Evolutionary conservation across 495 filamentous ascomycete species (phyloP).

Genomic region (Penicillium macrosclerotiorum): DNA sequence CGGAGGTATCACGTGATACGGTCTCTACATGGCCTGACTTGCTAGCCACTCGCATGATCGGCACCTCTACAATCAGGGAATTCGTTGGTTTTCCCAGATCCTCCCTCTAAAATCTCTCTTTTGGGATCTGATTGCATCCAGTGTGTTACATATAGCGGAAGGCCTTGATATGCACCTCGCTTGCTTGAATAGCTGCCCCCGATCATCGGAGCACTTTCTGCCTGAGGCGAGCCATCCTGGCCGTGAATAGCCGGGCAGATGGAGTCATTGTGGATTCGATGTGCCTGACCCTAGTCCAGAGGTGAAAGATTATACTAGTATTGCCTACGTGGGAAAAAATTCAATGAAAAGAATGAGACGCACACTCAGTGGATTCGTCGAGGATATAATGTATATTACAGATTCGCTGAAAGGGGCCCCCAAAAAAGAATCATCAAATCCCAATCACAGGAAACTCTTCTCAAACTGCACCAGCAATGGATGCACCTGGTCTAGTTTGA

Average conservation of each 20-base stretch:
- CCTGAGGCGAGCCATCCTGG: conserved; percentile 6
- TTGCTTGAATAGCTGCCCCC: conserved; percentile 11
- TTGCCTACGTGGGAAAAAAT: too few species aligned
- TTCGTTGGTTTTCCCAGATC: too few species aligned
- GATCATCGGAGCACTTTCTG: conserved; percentile 18
- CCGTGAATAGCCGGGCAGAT: conserved; percentile 24
- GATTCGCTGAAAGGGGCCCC: conserved; percentile 4
- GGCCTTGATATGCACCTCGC: neutral
- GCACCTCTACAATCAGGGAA: too few species aligned
- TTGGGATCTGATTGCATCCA: neutral
- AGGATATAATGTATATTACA: conserved; percentile 5
- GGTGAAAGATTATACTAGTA: too few species aligned
- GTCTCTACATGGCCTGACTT: neutral
- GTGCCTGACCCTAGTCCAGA: neutral
- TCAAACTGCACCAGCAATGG: conserved; percentile 40
- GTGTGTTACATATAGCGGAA: neutral
- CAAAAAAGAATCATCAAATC: conserved; percentile 2
- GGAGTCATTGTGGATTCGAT: conserved; percentile 3
- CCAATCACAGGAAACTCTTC: conserved; percentile 31
- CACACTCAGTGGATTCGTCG: too few species aligned
- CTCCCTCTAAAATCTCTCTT: neutral
- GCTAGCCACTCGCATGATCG: neutral
- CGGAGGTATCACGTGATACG: conserved; percentile 31
- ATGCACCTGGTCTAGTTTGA: conserved; percentile 39
- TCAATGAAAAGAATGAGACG: neutral